Conservation (phyloP, 192 early-diverging fungal species). For the Pilaira anomala region DNA sequence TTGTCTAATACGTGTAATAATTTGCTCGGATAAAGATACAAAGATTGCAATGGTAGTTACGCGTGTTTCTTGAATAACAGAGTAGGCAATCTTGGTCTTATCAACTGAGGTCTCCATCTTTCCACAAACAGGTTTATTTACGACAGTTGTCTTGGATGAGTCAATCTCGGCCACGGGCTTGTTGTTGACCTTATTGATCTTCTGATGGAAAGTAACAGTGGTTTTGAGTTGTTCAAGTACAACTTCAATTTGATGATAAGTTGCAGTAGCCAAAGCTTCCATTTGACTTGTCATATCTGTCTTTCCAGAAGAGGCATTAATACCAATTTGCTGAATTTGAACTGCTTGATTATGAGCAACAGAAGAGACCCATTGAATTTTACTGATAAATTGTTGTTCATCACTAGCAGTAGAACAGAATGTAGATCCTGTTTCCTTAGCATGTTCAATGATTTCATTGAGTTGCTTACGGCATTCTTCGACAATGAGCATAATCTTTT, state of each 20-base stretch:
- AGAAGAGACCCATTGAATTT: conserved; percentile 1
- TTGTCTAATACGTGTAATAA: conserved; percentile 14
- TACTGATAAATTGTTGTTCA: background rate
- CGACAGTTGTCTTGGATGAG: background rate
- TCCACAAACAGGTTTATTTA: background rate
- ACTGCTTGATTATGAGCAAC: background rate
- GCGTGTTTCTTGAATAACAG: conserved; percentile 14
- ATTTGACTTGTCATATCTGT: conserved; percentile 13
- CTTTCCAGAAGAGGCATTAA: conserved; percentile 6
- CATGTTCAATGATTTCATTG: conserved; percentile 14
- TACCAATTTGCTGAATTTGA: conserved; percentile 19
- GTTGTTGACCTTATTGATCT: background rate
- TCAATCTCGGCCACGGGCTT: background rate
- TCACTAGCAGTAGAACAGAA: conserved; percentile 3
- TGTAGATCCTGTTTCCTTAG: conserved; percentile 1
- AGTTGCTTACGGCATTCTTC: conserved; percentile 4
- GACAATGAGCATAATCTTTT: conserved; percentile 4
- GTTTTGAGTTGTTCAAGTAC: conserved; percentile 15
- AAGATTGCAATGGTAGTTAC: conserved; percentile 5
- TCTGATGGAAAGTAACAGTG: background rate
- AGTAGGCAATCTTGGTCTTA: conserved; percentile 5
- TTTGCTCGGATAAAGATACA: background rate
- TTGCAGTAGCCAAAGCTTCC: background rate
- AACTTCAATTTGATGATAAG: conserved; percentile 16
- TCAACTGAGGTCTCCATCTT: conserved; percentile 5